Percentiles rank a stretch among this genome's conserved stretches.
Conservation (phyloP, 2,329 filamentous ascomycete species). For the Calonectria fujianensis region DNA sequence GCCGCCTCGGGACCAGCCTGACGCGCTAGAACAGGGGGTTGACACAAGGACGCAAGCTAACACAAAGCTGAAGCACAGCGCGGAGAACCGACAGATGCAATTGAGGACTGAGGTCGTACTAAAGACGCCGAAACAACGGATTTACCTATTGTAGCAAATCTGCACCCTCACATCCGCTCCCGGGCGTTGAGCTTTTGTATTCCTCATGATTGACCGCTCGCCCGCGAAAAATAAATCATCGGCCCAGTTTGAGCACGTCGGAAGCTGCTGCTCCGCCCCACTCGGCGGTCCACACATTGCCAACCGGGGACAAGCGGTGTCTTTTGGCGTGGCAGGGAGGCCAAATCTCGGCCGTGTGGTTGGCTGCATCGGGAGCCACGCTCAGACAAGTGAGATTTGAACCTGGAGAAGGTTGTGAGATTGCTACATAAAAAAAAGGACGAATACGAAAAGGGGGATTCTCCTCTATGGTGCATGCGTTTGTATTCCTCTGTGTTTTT, state of each 20-base stretch:
- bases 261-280: slow-evolving; percentile 47
- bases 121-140: not conserved
- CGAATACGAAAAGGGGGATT: slow-evolving; percentile 20
- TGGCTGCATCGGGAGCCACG: not conserved
- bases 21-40: not conserved
- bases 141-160: not conserved
- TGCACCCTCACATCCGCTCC: not conserved
- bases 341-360: slow-evolving; percentile 13
- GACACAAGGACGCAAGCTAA: not conserved
- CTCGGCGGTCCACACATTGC: slow-evolving; percentile 24
- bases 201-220: slow-evolving; percentile 7
- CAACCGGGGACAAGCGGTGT: slow-evolving; percentile 12
- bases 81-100: not conserved
- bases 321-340: not conserved
- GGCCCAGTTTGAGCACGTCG: slow-evolving; percentile 46
- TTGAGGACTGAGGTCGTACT: not conserved
- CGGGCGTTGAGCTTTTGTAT: slow-evolving; percentile 16
- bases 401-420: not conserved
- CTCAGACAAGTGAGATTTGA: slow-evolving; percentile 13
- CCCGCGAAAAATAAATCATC: slow-evolving; percentile 35
- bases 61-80: not conserved
- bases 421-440: not conserved
- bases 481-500: not conserved
- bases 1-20: not conserved
- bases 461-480: not conserved